These are phyloP conservation scores for Tagetes erecta DNA, from an alignment of 129 eudicot genomes.

Conservation along the genomic window DNA sequence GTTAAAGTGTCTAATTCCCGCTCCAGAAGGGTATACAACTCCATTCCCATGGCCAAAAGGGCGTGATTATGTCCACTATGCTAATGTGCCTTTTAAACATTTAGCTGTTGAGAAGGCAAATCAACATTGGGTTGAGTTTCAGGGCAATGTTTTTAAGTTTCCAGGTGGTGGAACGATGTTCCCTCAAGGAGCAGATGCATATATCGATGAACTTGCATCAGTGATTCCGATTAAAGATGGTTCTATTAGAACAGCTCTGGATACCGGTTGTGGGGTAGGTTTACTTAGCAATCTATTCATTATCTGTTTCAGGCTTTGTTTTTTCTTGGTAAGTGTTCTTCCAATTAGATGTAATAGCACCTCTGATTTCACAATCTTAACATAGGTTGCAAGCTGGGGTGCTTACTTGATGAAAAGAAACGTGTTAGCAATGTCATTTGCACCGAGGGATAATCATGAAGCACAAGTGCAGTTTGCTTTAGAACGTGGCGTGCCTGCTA, in stretches of 20 bases:
- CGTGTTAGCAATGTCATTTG: constrained; percentile 86
- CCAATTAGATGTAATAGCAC: constrained; percentile 2
- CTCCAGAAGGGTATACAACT: constrained; percentile 81
- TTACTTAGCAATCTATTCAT: background rate
- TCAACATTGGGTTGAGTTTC: constrained; percentile 93
- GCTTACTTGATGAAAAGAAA: constrained; percentile 91
- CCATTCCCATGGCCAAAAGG: constrained; percentile 98
- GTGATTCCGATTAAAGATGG: constrained; percentile 85
- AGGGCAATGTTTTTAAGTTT: constrained; percentile 86
- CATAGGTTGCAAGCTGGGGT: constrained; percentile 97
- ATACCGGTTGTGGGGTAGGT: constrained; percentile 99
- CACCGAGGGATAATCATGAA: constrained; percentile 96
- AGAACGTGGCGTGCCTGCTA: constrained; percentile 94
- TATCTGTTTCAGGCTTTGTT: background rate
- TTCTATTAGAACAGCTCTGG: constrained; percentile 82
- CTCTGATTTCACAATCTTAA: constrained; percentile 23
- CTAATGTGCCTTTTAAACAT: constrained; percentile 83
- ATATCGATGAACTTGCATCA: constrained; percentile 86
- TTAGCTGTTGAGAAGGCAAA: constrained; percentile 87
- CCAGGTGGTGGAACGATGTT: constrained; percentile 99
- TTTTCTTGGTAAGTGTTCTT: background rate
- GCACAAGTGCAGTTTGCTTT: constrained; percentile 97
- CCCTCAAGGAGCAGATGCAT: constrained; percentile 97
- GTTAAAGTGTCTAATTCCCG: constrained; percentile 82
- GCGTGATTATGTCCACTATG: constrained; percentile 81